phyloP scores from a whole-genome alignment of 139 green algal species.

The Tetraselmis chui region DNA sequence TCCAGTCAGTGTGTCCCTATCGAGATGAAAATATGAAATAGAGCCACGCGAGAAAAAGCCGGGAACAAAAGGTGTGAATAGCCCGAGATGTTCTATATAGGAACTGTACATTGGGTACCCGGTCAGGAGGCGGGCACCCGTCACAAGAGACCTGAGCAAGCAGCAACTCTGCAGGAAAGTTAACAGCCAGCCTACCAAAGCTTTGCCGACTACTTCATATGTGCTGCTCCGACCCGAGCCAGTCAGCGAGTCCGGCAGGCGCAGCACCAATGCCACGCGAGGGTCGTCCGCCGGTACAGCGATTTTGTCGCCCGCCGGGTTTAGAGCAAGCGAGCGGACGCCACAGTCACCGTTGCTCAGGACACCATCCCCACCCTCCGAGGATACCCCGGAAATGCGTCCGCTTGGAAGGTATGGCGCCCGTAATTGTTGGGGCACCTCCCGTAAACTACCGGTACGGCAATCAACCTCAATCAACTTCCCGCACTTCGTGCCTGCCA shows the following conservation, averaged over 20 bases:
- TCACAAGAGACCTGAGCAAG: not conserved
- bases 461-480: constrained; percentile 35
- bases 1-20: constrained; percentile 63
- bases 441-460: not conserved
- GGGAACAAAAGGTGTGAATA: no score
- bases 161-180: not conserved
- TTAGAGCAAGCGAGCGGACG: not conserved
- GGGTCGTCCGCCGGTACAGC: not conserved
- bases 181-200: no score
- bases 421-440: constrained; percentile 8
- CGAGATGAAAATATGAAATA: no score
- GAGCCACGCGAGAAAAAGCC: no score
- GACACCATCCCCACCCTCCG: not conserved
- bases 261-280: not conserved
- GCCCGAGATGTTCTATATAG: not conserved
- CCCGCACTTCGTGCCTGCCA: constrained; percentile 67
- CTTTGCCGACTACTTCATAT: no score
- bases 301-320: not conserved
- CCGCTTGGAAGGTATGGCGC: constrained; percentile 1
- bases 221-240: no score
- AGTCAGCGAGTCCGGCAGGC: not conserved
- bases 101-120: not conserved
- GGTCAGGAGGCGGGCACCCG: not conserved
- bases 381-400: not conserved
- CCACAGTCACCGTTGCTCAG: not conserved